Evolutionary conservation across 495 filamentous ascomycete species (phyloP), one percentile per base, ranked within the genome.

Genomic region (Penicillium fimorum): DNA sequence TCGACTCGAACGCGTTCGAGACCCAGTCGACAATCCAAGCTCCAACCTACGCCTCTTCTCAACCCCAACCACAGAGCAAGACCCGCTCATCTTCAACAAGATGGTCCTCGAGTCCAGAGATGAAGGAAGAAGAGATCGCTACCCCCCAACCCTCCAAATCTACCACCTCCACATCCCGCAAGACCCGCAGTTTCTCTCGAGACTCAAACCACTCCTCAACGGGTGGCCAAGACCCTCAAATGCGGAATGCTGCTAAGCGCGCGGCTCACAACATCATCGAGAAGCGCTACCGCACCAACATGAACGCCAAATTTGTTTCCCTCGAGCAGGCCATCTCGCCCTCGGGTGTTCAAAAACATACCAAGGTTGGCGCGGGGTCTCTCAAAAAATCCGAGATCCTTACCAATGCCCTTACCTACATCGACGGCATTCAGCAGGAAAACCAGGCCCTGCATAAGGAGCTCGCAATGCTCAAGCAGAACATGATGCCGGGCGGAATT

Each of bases 321-420:
- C 66, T 81, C 12, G 76, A 76, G 46, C 67, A 76, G 46, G 74
- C 71, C 12, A 73, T 79, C 47, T 69, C 69, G 20, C 58, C 63
- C 8, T 52, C 61, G 1, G 61, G 64, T 1, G 60, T 58, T n/a
- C 61, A 65, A 30, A 71, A 71, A 43, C 50, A 64, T 13, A 50
- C 57, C 10, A 67, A 67, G 13, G 64, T 55, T 29, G 68, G 67
- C 3, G 65, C 73, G 1, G 68, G 70, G 0, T 73, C 72, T 43
- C 60, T 77, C 10, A 79, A 79, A 55, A 79, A 79, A 51, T 77
- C 74, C 0, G 82, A 81, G 41, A 84, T 91, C 43, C 73, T 96
- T 45, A 81, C 80, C 57, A 81, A 84, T 65, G 83, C 83, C 15
- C 81, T 96, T 18, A 83, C 89, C 40, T 87, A 91, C 45, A 76